Percentiles rank a stretch among this genome's conserved stretches.
Conservation (phyloP, 441 rosid genomes). For the Cnidoscolus chayamansa region DNA sequence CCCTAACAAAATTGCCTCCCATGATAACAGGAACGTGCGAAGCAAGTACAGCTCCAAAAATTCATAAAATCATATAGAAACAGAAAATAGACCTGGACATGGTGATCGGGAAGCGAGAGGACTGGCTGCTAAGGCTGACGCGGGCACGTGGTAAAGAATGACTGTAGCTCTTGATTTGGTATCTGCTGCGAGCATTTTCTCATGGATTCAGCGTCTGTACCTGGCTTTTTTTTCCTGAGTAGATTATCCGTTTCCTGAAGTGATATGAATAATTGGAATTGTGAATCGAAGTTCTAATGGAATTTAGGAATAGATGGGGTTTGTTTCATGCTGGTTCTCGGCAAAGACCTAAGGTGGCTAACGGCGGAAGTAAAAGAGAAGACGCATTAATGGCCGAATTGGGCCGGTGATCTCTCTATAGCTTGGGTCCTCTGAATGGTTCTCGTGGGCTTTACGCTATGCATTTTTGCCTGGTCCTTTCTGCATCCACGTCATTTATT, state of each 20-base stretch:
- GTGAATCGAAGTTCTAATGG: background rate
- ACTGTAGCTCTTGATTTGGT: background rate
- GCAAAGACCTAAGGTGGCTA: background rate
- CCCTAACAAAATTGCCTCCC: constrained; percentile 4
- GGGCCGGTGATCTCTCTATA: background rate
- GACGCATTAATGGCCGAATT: background rate
- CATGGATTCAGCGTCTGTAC: constrained; percentile 29
- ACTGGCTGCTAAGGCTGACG: constrained; percentile 25
- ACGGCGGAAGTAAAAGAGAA: background rate
- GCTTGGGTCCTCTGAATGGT: constrained; percentile 7
- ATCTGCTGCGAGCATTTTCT: constrained; percentile 42
- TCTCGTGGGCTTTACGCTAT: constrained; percentile 17
- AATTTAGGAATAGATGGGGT: background rate
- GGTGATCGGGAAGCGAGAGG: constrained; percentile 25
- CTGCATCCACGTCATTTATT: constrained; percentile 1
- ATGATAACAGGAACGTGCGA: constrained; percentile 12
- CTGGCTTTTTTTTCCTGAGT: background rate
- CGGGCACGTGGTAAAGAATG: constrained; percentile 13
- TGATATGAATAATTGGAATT: background rate
- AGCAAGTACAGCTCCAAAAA: background rate
- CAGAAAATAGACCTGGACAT: constrained; percentile 48
- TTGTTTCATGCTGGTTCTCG: too few relatives aligned
- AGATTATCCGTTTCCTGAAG: too few relatives aligned
- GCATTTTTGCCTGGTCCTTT: background rate
- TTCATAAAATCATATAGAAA: background rate